Evolutionary conservation across 148 eudicot species (phyloP).

Genomic region (Rhododendron vialii): DNA sequence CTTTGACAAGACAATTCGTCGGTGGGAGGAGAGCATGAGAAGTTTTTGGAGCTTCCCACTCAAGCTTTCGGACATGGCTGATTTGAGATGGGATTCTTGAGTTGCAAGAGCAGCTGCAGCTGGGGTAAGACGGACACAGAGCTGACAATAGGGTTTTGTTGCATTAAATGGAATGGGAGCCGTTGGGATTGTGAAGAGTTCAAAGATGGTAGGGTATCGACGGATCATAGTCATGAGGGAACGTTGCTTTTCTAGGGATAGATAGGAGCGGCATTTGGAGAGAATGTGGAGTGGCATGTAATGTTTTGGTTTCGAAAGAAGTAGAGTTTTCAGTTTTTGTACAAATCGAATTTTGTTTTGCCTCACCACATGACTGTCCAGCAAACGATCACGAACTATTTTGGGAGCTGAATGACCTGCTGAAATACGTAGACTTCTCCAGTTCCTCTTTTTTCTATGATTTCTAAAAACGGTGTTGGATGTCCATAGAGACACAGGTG

Average conservation of each 20-base stretch:
- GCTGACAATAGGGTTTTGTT: slow-evolving; percentile 48
- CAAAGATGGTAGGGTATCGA: slow-evolving; percentile 81
- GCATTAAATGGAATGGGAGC: slow-evolving; percentile 71
- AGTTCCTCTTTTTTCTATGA: slow-evolving; percentile 14
- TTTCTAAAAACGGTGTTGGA: slow-evolving; percentile 3
- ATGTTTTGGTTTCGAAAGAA: slow-evolving; percentile 90
- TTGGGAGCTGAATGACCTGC: slow-evolving; percentile 49
- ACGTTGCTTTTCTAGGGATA: slow-evolving; percentile 54
- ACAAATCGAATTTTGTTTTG: slow-evolving; percentile 80
- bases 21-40: slow-evolving; percentile 74
- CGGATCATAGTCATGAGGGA: slow-evolving; percentile 71
- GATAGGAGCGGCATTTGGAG: slow-evolving; percentile 65
- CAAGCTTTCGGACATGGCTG: slow-evolving; percentile 36
- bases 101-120: slow-evolving; percentile 62
- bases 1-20: slow-evolving; percentile 65
- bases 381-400: slow-evolving; percentile 57
- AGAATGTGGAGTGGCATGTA: slow-evolving; percentile 70
- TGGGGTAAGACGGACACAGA: slow-evolving; percentile 83
- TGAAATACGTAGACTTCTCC: slow-evolving; percentile 19
- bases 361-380: slow-evolving; percentile 79
- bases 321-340: slow-evolving; percentile 72
- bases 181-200: slow-evolving; percentile 72
- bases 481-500: slow-evolving; percentile 12
- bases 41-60: slow-evolving; percentile 76
- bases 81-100: slow-evolving; percentile 51